Base-by-base conservation (phyloP, 305 asterid genomes). In the Striga hermonthica region DNA sequence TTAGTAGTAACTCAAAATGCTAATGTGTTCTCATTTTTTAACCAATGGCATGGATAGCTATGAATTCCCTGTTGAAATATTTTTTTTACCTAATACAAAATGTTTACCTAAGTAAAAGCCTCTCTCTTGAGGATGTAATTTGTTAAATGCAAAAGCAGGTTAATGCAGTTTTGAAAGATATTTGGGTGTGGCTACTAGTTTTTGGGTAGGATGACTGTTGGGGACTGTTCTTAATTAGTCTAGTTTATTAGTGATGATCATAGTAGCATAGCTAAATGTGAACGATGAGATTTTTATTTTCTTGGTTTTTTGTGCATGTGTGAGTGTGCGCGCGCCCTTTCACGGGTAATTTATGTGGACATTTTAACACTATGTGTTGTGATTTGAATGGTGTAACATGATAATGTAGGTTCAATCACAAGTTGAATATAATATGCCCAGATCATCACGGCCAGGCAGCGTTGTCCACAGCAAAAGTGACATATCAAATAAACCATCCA, bases 381-480 rank as follows among this genome's bases (percentile, higher is more conserved):
- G 53, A 40, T 63, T 62, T 55, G 49, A 66, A 63, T 9, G 13
- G 15, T 15, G 41, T 11, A 5, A 66, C 4, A 9, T 65, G 12
- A 15, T 14, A 69, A 69, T 83, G 69, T 75, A 85, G 97, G 83
- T 64, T 76, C 72, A 70, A 52, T 68, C 84, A 41, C 81, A 48
- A 52, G 69, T 72, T 41, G 77, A 75, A 71, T 44, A 43, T 15
- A 50, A 4, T 49, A 80, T 65, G 36, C 60, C 85, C 58, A 68
- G 78, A 67, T 53, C 45, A 76, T 66, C 36, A 50, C 57, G 80
- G 37, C 74, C 52, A 49, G 77, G 67, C 53, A 69, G 66, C 57
- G 78, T 57, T 73, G 53, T 72, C 65, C 78, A 62, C 55, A 72
- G 56, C 61, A 71, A 60, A 68, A 78, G 73, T 65, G 38, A 9